Conservation (phyloP, 192 early-diverging fungal species). For the Coemansia sp. region DNA sequence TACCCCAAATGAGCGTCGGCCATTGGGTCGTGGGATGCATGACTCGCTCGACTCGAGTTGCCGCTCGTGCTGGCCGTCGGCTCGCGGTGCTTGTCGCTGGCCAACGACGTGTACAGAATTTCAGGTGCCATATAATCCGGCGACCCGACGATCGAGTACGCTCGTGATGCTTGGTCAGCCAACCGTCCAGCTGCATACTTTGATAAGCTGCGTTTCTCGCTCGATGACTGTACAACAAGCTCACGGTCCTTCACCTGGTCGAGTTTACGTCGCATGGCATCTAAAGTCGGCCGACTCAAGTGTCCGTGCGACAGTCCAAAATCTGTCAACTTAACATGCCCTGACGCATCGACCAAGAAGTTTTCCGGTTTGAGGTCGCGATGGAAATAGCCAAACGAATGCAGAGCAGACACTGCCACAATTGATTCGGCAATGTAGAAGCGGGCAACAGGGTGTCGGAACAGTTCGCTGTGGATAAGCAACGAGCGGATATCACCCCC, state of each 20-base stretch:
- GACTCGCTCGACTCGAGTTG: constrained; percentile 32
- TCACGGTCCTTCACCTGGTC: constrained; percentile 59
- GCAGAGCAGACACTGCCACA: too few relatives aligned
- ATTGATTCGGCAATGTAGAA: too few relatives aligned
- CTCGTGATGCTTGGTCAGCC: constrained; percentile 55
- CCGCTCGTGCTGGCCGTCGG: constrained; percentile 33
- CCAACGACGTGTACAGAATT: constrained; percentile 63
- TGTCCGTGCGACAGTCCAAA: constrained; percentile 89
- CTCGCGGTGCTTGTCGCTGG: constrained; percentile 29
- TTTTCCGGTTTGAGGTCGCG: constrained; percentile 57
- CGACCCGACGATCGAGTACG: constrained; percentile 80
- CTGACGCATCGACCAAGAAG: constrained; percentile 56
- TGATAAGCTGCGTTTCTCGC: constrained; percentile 52
- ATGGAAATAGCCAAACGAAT: constrained; percentile 30
- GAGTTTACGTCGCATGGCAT: constrained; percentile 56
- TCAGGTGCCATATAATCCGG: constrained; percentile 97
- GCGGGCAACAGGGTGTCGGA: constrained; percentile 69
- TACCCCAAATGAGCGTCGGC: constrained; percentile 65
- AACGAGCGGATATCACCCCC: constrained; percentile 80
- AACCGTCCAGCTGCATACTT: constrained; percentile 43
- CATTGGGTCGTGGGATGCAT: constrained; percentile 38
- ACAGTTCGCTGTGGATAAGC: constrained; percentile 68
- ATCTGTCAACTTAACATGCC: constrained; percentile 88
- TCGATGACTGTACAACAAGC: constrained; percentile 46
- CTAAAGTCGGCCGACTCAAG: constrained; percentile 54